phyloP scores from a whole-genome alignment of 306 rosid species.

The Prinsepia uniflora region DNA sequence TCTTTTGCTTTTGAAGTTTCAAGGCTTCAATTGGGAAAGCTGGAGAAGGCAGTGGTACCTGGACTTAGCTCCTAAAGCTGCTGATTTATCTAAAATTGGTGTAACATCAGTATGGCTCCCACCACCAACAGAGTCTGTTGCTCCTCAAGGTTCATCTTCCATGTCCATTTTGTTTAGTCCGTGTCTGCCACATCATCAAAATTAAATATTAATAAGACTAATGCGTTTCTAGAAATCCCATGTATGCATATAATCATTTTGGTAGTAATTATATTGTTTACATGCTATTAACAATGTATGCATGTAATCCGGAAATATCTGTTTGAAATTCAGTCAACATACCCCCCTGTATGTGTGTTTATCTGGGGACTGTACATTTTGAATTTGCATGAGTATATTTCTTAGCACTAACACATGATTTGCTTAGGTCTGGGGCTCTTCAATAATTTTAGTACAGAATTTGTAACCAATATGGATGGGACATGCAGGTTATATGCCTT shows the following conservation, averaged over 20 bases:
- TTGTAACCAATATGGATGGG: conserved; percentile 27
- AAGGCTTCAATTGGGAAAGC: conserved; percentile 86
- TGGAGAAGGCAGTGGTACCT: conserved; percentile 79
- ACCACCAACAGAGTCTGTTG: conserved; percentile 71
- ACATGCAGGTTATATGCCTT: conserved; percentile 76
- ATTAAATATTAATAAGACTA: not conserved
- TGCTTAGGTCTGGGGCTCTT: not conserved
- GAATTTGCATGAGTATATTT: not conserved
- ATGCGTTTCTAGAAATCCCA: not conserved
- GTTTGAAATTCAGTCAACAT: not conserved
- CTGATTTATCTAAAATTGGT: conserved; percentile 67
- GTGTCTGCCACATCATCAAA: not conserved
- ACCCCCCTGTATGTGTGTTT: not conserved
- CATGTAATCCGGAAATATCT: not conserved
- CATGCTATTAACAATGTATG: not conserved
- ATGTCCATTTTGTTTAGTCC: conserved; percentile 3
- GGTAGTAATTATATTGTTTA: not conserved
- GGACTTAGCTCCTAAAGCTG: conserved; percentile 55
- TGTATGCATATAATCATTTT: not conserved
- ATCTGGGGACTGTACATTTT: not conserved
- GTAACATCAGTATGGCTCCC: conserved; percentile 75
- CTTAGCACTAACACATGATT: not conserved
- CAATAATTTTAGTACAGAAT: conserved; percentile 2
- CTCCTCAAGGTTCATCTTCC: conserved; percentile 51
- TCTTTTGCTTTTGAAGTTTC: conserved; percentile 43